Evolutionary conservation across 306 rosid species (phyloP), one percentile per base, ranked within the genome.

Genomic region (Phaseolus lunatus): DNA sequence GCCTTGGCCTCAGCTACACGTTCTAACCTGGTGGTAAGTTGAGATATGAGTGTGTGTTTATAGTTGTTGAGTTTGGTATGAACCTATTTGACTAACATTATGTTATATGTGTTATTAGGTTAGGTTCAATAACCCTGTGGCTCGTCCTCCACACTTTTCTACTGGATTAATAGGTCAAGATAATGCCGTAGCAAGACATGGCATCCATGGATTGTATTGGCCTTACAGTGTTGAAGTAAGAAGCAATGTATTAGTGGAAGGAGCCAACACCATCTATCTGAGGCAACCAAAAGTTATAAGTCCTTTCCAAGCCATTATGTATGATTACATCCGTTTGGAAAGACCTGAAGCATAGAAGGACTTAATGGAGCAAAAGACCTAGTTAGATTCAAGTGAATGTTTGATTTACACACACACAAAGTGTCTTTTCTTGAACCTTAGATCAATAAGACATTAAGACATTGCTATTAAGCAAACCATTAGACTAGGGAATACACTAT

Each of bases 111-210:
- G 9, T 49, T 53, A 19, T 3, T 71, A 91, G 96, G 86, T 88
- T 61, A 84, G 90, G 58, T 11, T 89, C 11, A 89, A 89, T 52
- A 6, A 82, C 33, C 72, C 18, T 1, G 9, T 8, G 8, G 1
- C 27, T 14, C 29, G 13, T 18, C 69, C 5, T 1, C 56, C 74
- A 12, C 73, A 48, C 29, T 86, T 81, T 18, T 13, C 70, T 1
- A 89, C 90, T 0, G 87, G 89, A 19, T 2, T 35, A 27, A 85
- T 88, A 5, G 97, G 97, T 2, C 27, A 5, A 53, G 92, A 91
- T 77, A 91, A 86, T 10, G 85, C 92, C 0, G 76, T 91, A 27
- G 94, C 97, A 11, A 86, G 97, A 59, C 97, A 91, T 75, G 94
- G 94, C 3, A 89, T 91, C 13, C 91, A 91, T 75, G 97, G 97